phyloP scores from a whole-genome alignment of 257 asterid genomes.

The Penstemon eatonii region DNA sequence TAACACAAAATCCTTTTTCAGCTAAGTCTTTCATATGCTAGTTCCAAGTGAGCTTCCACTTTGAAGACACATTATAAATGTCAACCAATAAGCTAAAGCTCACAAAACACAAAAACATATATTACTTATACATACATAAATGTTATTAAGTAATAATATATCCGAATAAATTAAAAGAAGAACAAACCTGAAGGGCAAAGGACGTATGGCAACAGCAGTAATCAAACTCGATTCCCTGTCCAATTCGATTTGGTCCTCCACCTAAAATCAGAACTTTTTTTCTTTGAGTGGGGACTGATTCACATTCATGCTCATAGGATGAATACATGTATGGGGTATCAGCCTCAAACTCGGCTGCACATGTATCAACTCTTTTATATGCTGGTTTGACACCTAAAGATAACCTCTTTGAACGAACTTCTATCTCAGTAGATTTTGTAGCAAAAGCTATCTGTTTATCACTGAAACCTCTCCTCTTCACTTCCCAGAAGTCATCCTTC shows the following conservation, averaged over 20 bases:
- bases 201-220: constrained; percentile 98
- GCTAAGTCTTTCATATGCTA: constrained; percentile 7
- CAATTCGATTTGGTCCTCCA: constrained; percentile 98
- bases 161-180: constrained; percentile 19
- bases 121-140: not conserved
- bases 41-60: constrained; percentile 8
- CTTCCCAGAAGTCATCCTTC: constrained; percentile 84
- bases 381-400: constrained; percentile 85
- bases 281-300: constrained; percentile 73
- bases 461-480: constrained; percentile 95
- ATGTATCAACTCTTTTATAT: constrained; percentile 92
- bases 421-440: constrained; percentile 69
- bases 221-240: constrained; percentile 98
- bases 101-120: not conserved
- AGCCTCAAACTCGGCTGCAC: constrained; percentile 99
- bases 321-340: constrained; percentile 97
- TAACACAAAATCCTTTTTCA: not conserved
- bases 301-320: constrained; percentile 85
- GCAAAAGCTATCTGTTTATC: constrained; percentile 91
- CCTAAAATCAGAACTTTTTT: constrained; percentile 92
- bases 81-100: constrained; percentile 9
- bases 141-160: constrained; percentile 9
- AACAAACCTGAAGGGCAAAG: constrained; percentile 90
- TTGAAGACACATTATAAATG: constrained; percentile 7
- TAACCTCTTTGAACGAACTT: constrained; percentile 72